Base-by-base conservation (phyloP, 352 stramenopile species). In the Discostella stelligera region DNA sequence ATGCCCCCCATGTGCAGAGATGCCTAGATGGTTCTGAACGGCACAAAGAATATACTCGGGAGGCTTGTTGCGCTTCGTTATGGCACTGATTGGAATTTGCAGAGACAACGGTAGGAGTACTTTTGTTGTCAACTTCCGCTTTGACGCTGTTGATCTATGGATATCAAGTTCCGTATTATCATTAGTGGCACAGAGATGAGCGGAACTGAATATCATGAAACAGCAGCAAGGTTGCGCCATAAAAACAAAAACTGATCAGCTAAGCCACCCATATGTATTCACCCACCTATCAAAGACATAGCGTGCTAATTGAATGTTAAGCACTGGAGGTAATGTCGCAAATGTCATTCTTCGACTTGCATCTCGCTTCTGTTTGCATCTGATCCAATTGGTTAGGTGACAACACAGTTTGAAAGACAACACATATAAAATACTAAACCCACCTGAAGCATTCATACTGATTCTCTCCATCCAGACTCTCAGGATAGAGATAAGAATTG, bases 291-390 rank as follows among this genome's bases (percentile, higher is more conserved):
- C 84, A 72, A 88, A 94, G 13, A 93, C 82, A 66, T 94, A 94
- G 9, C 89, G 69, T 27, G 79, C 86, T 20, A 94, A 68, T 78
- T 93, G 89, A 65, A 94, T 76, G 60, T 93, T 94, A 2, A 94
- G 73, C 41, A 92, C 85, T 14, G 81, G 83, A 59, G 89, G 89
- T 53, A 91, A 56, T 50, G 80, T 62, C 9, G 64, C 66, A 62
- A 93, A 78, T n/a, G 48, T 64, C 7, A 85, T 50, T 18, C 23
- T 41, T 55, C 86, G 72, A 23, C 60, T 77, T 2, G 87, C 86
- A 71, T 94, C 79, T 55, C 58, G 74, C 64, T 91, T 92, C 65
- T 79, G 75, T 13, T 86, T 69, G 65, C 86, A 92, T 4, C 39
- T 77, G 66, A 67, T 23, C 10, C 30, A 55, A 46, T 25, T 30